A percentile compares a stretch with the other conserved stretches of the same genome.
Evolutionary conservation across 345 rosid species (phyloP).

Genomic region (Eutrema yunnanense): DNA sequence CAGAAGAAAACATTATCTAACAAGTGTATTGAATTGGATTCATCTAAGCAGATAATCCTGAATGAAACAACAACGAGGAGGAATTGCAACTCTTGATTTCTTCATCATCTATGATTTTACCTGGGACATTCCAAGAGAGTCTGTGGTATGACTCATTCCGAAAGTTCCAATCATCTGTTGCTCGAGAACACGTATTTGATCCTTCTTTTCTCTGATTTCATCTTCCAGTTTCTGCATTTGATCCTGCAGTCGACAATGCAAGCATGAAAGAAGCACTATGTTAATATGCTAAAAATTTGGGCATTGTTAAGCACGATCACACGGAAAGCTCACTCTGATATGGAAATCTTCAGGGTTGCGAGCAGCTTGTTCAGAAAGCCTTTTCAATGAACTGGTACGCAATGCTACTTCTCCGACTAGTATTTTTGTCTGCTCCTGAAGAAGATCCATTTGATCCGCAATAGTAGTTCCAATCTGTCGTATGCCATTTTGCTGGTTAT

Average conservation of each 20-base stretch:
- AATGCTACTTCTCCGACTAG: slow-evolving; percentile 97
- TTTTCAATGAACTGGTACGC: slow-evolving; percentile 79
- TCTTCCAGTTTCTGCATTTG: slow-evolving; percentile 77
- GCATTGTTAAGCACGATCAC: slow-evolving; percentile 8
- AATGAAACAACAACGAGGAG: not conserved
- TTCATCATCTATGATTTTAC: slow-evolving; percentile 27
- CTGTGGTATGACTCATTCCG: slow-evolving; percentile 68
- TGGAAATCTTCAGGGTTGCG: slow-evolving; percentile 81
- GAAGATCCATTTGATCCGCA: slow-evolving; percentile 94
- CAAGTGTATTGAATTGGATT: not conserved
- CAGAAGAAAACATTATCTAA: not conserved
- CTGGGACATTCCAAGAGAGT: slow-evolving; percentile 88
- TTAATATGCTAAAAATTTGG: not conserved
- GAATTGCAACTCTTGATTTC: not conserved
- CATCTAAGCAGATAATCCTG: not conserved
- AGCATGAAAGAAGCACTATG: not conserved
- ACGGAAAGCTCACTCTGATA: slow-evolving; percentile 45
- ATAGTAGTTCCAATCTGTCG: slow-evolving; percentile 54
- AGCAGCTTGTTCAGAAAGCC: slow-evolving; percentile 78
- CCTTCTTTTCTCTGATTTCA: slow-evolving; percentile 83
- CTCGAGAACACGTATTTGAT: slow-evolving; percentile 76
- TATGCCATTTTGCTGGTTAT: slow-evolving; percentile 5
- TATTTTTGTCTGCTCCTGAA: slow-evolving; percentile 94
- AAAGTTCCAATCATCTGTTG: slow-evolving; percentile 76
- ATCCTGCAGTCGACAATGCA: slow-evolving; percentile 16